Conservation (phyloP, 306 rosid species). For the Rosa multiflora region DNA sequence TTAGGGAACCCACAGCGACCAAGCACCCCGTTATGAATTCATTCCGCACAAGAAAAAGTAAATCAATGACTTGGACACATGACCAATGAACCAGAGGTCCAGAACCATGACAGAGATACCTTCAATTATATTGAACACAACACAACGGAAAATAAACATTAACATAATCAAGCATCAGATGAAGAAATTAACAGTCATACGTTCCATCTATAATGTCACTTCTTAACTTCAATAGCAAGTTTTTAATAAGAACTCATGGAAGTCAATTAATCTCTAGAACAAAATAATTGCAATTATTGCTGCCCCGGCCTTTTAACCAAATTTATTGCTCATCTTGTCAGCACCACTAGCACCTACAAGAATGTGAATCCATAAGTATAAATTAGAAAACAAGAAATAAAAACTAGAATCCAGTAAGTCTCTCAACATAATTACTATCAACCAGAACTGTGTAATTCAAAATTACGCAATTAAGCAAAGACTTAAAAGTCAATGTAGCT, state of each 20-base stretch:
- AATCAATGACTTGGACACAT: not conserved
- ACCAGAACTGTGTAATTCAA: not conserved
- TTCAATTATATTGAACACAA: not conserved
- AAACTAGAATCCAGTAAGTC: not conserved
- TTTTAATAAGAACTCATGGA: not conserved
- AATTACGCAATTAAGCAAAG: not conserved
- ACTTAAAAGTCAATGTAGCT: not conserved
- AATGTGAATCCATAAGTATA: not conserved
- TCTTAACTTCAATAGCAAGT: not conserved
- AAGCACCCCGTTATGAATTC: not conserved
- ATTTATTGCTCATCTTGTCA: not conserved
- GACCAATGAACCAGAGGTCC: not conserved
- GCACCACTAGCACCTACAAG: not conserved
- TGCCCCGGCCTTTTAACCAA: not conserved
- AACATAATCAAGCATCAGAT: not conserved
- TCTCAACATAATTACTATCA: not conserved
- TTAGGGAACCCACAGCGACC: not conserved
- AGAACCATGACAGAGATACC: not conserved
- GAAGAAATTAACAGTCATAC: not conserved
- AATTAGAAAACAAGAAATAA: not conserved
- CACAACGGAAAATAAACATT: not conserved
- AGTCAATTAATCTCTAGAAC: not conserved
- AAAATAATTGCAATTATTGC: not conserved
- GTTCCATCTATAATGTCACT: not conserved
- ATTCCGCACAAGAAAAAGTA: not conserved